Percentiles rank a stretch among this genome's conserved stretches.
phyloP scores from a whole-genome alignment of 805 yeast genomes.

The Wickerhamiella bombiphila region DNA sequence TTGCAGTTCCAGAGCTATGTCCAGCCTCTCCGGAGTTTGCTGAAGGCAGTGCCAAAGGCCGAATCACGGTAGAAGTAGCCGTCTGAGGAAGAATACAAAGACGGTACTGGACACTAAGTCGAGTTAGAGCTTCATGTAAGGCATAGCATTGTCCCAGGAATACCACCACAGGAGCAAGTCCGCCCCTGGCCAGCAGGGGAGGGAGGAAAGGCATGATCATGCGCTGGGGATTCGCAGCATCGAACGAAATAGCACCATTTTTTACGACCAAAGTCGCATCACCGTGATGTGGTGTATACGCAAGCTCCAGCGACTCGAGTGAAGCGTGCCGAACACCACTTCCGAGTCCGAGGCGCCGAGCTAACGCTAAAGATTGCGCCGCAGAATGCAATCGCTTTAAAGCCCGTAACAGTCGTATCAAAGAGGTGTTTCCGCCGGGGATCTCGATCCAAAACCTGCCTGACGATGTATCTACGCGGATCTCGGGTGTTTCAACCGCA shows the following conservation, averaged over 20 bases:
- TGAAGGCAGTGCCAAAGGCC: constrained; percentile 7
- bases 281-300: constrained; percentile 12
- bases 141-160: constrained; percentile 13
- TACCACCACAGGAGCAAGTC: constrained; percentile 10
- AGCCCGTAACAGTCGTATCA: constrained; percentile 5
- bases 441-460: constrained; percentile 8
- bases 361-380: constrained; percentile 15
- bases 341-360: constrained; percentile 9
- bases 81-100: constrained; percentile 18
- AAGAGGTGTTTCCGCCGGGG: not conserved
- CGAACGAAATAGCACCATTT: constrained; percentile 11
- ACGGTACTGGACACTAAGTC: not conserved
- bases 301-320: constrained; percentile 12
- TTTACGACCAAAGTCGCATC: constrained; percentile 6
- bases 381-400: constrained; percentile 11
- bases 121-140: constrained; percentile 10
- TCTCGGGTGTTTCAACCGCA: not conserved
- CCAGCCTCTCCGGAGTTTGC: too few relatives aligned
- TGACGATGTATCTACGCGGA: constrained; percentile 4
- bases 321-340: constrained; percentile 11
- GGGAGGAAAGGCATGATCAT: constrained; percentile 17
- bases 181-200: constrained; percentile 14
- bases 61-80: constrained; percentile 6
- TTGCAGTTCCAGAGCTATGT: constrained; percentile 7
- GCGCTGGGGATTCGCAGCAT: constrained; percentile 15